phyloP scores from a whole-genome alignment of 257 asterid species.

The Apocynum venetum region DNA sequence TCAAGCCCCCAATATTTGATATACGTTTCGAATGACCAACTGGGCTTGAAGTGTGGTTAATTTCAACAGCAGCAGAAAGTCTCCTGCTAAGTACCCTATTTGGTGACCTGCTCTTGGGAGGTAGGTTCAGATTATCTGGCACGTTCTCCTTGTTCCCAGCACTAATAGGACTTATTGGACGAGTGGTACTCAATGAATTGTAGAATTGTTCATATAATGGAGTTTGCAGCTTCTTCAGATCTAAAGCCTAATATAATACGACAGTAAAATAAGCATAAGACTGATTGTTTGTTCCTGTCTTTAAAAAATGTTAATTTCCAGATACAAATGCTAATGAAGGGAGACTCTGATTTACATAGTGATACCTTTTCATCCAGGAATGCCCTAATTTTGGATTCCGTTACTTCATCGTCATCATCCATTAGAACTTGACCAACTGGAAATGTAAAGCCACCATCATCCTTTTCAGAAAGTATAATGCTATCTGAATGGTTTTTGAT shows the following conservation, averaged over 20 bases:
- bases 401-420: constrained; percentile 85
- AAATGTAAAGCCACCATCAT: constrained; percentile 62
- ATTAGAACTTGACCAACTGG: constrained; percentile 49
- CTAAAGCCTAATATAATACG: constrained; percentile 60
- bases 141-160: constrained; percentile 76
- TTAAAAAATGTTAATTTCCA: not conserved
- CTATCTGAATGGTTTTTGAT: constrained; percentile 34
- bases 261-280: constrained; percentile 13
- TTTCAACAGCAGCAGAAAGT: constrained; percentile 68
- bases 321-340: not conserved
- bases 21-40: constrained; percentile 57
- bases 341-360: not conserved
- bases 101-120: constrained; percentile 95
- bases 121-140: constrained; percentile 62
- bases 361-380: constrained; percentile 92
- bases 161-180: constrained; percentile 50
- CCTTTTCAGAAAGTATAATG: constrained; percentile 40
- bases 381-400: constrained; percentile 85
- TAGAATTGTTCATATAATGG: constrained; percentile 87
- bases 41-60: constrained; percentile 59
- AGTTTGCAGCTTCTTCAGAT: constrained; percentile 83
- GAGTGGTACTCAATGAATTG: constrained; percentile 68
- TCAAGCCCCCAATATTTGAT: constrained; percentile 58
- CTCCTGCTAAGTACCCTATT: constrained; percentile 58
- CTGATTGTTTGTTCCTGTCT: not conserved